These are phyloP conservation scores for Arthrobotrys sinensis DNA, from an alignment of 2,329 filamentous ascomycete genomes.

Conservation along the genomic window DNA sequence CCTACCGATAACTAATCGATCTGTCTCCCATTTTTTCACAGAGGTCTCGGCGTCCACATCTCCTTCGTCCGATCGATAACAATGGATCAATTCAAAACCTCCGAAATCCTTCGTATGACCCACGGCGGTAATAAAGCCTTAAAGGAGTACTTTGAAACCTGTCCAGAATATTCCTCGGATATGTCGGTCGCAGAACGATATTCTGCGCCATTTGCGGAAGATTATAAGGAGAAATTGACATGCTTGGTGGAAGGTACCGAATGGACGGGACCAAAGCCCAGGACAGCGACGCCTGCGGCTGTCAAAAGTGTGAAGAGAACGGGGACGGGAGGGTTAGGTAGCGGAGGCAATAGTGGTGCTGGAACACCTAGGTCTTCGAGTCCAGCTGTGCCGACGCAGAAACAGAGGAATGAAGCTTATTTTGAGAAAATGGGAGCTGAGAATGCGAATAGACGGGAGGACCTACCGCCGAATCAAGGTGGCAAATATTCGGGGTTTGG, in stretches of 20 bases:
- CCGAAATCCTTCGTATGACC: conserved; percentile 94
- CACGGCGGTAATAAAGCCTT: conserved; percentile 90
- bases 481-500: conserved; percentile 95
- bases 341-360: conserved; percentile 64
- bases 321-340: conserved; percentile 63
- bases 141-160: conserved; percentile 85
- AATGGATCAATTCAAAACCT: conserved; percentile 97
- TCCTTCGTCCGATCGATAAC: conserved; percentile 97
- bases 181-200: conserved; percentile 64
- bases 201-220: conserved; percentile 62
- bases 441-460: conserved; percentile 82
- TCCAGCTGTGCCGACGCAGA: conserved; percentile 71
- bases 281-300: conserved; percentile 64
- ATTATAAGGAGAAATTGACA: conserved; percentile 64
- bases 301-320: conserved; percentile 65
- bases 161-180: conserved; percentile 57
- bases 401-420: conserved; percentile 84
- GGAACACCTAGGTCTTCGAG: conserved; percentile 65
- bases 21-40: no score
- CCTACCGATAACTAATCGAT: neutral
- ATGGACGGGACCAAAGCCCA: conserved; percentile 75
- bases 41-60: conserved; percentile 95
- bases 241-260: conserved; percentile 81
- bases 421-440: conserved; percentile 87
- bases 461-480: conserved; percentile 87